Evolutionary conservation across 169 alveolate genomes (phyloP), one percentile per base, ranked within the genome.

Genomic region (Prorocentrum cordatum): DNA sequence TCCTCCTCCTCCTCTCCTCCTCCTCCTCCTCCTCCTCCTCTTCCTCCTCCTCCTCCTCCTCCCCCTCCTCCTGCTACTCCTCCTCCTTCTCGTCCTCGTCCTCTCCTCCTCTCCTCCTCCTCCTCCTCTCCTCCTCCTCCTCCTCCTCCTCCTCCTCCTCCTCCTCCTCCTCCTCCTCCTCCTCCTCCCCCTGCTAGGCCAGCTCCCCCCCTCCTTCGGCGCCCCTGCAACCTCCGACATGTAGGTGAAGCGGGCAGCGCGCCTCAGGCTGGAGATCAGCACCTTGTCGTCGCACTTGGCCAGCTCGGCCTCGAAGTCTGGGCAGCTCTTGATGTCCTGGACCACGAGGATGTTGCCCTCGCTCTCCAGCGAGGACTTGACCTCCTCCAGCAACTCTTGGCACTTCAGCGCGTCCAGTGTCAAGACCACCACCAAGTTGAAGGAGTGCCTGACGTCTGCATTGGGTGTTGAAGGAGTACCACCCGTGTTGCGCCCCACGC

Each of bases 381-480:
- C 31, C 80, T 82, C 91, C 18, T 32, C 80, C 80, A 61, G 29
- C 59, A 82, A 22, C 72, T 82, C 91, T 1, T 79, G 91, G 59
- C 91, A 82, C 18, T 68, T 82, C 67, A 82, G 91, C 22, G 80
- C 79, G 29, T 82, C 91, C 80, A 62, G 66, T n/a, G 80, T 82
- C 70, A 82, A 66, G 59, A 82, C 91, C 47, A 82, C 80, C 29
- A 64, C 91, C 3, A 82, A 22, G 68, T 82, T 82, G 70, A 82
- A 64, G 70, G 91, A 62, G 42, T 82, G 91, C 66, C 91, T 82
- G 80, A 82, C 91, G n/a, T 82, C 80, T 10, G 91, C 91, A 38
- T 82, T 82, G 47, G 64, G 54, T 42, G 54, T 16, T 42, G 9
- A 12, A 42, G 9, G 54, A 42, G n/a, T 42, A 16, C 54, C 9